phyloP scores from a whole-genome alignment of 2,329 filamentous ascomycete species.

The Colletotrichum sp. region DNA sequence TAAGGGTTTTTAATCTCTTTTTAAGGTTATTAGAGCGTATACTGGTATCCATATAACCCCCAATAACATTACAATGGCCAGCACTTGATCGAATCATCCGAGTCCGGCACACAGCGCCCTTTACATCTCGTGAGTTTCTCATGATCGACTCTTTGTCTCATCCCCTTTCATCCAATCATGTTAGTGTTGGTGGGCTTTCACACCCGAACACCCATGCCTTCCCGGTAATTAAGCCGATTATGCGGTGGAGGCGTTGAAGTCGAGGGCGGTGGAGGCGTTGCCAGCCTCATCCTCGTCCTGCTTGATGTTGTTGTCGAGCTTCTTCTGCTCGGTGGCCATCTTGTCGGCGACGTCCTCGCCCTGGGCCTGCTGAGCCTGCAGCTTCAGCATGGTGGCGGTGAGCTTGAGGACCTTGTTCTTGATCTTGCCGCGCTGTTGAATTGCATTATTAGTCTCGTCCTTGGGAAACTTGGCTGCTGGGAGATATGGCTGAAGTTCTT shows the following conservation, averaged over 20 bases:
- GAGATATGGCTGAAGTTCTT: not conserved
- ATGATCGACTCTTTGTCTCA: not conserved
- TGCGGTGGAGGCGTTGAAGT: conserved; percentile 18
- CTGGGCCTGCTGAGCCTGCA: conserved; percentile 56
- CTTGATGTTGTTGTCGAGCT: conserved; percentile 58
- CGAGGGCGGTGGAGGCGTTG: conserved; percentile 40
- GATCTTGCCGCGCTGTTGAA: conserved; percentile 54
- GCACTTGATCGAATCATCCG: conserved; percentile 21
- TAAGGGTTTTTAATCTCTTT: not conserved
- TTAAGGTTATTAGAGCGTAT: conserved; percentile 7
- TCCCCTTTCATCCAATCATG: not conserved
- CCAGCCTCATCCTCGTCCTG: conserved; percentile 53
- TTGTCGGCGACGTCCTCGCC: conserved; percentile 50
- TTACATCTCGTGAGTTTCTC: not conserved
- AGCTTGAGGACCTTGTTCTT: conserved; percentile 68
- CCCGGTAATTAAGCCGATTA: not conserved
- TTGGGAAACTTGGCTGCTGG: not conserved
- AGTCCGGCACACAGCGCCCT: conserved; percentile 14
- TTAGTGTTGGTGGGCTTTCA: not conserved
- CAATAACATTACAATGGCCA: conserved; percentile 18
- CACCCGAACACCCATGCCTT: not conserved
- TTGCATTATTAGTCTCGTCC: not conserved
- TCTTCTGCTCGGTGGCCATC: conserved; percentile 51
- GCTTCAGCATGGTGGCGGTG: conserved; percentile 53
- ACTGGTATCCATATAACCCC: not conserved